Base-by-base conservation (phyloP, 768 basidiomycete species). In the Boletus bicolor region DNA sequence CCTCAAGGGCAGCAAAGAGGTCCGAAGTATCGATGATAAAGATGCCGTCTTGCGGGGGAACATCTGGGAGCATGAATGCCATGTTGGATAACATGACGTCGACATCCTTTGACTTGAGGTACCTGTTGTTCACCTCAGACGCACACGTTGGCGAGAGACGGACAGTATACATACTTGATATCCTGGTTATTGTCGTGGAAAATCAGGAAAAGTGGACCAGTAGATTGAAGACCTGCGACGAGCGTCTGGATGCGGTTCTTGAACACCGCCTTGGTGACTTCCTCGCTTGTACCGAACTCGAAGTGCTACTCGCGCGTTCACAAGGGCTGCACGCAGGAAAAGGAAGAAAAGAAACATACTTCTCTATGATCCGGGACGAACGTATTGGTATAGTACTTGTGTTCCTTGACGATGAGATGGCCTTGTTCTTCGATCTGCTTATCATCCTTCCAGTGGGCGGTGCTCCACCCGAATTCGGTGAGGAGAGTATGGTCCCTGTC, bases 401-500 rank as follows among this genome's bases (percentile, higher is more conserved):
- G 77, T 58, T 91, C 87, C 49, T 82, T 76, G 19, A 91, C 79
- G 54, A 87, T 82, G 39, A 84, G 71, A 67, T 91, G 87, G 0
- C 80, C 84, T 42, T 73, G 62, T 49, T 83, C 78, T 37, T 74
- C 73, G 39, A 82, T 63, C 64, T 75, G 76, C 41, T 74, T 42
- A 5, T 78, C 83, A 26, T 79, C 73, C 47, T 81, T 73, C 83
- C 85, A 91, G 9, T 72, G 75, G 32, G 85, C 61, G 9, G 75
- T 64, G 61, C 83, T 82, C 79, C 83, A 93, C n/a, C 93, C 93
- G 61, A 91, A 87, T 67, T 95, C 93, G 26, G 89, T 91, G 58
- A 93, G 75, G 21, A 85, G 58, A 1, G 73, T 80, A 63, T 91
- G 87, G 42, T 91, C 88, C 41, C 71, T 70, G 65, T 94, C 92